Conservation (phyloP, 148 eudicot species). For the Agrostemma githago region DNA sequence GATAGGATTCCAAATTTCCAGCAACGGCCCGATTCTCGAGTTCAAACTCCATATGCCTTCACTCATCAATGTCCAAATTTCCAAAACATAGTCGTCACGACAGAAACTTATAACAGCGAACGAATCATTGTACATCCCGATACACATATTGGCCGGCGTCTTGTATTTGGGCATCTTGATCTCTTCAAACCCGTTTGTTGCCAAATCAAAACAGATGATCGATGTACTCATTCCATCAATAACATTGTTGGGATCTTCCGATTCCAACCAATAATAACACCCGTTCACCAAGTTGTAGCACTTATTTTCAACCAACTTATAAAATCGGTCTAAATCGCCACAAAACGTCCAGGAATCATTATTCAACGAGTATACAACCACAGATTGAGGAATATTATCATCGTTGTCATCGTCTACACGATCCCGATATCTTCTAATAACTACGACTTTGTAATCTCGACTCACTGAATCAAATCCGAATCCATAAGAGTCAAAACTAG, state of each 20-base stretch:
- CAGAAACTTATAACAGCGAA: not conserved
- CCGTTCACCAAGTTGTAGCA: not conserved
- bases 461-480: not conserved
- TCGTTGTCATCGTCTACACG: too few relatives aligned
- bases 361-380: not conserved
- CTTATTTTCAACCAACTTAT: not conserved
- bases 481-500: not conserved
- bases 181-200: not conserved
- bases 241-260: too few relatives aligned
- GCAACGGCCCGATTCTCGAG: not conserved
- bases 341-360: not conserved
- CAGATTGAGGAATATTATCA: not conserved
- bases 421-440: not conserved
- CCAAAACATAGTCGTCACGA: not conserved
- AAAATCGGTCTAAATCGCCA: not conserved
- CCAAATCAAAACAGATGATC: not conserved
- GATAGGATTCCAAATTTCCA: not conserved
- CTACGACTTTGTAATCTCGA: constrained; percentile 11
- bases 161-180: not conserved
- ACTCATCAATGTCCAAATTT: constrained; percentile 4
- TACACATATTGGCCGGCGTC: not conserved
- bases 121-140: not conserved
- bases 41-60: constrained; percentile 1
- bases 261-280: not conserved
- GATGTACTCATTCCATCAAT: too few relatives aligned